Evolutionary conservation across 164 flowering plant species (phyloP).

Genomic region (Dillenia suffruticosa): DNA sequence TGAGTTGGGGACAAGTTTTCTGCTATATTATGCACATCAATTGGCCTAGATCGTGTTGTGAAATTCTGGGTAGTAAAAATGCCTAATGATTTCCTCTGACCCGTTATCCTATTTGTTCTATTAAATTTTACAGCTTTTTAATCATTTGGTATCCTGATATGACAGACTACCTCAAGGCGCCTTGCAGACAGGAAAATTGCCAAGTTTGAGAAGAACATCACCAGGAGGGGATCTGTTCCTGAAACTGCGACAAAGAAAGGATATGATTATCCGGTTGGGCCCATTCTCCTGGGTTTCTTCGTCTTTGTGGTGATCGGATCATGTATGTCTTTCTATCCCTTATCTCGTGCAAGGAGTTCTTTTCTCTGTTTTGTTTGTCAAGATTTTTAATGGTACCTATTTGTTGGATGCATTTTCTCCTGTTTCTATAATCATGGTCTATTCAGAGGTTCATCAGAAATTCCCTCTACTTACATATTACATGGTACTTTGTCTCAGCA

Average conservation of each 20-base stretch:
- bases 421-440: neutral
- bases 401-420: no score
- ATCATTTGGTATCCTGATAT: neutral
- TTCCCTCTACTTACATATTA: neutral
- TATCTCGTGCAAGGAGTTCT: neutral
- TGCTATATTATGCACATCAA: no score
- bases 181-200: conserved; percentile 42
- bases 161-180: conserved; percentile 50
- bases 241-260: conserved; percentile 24
- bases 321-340: conserved; percentile 23
- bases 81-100: no score
- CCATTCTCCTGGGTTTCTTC: conserved; percentile 33
- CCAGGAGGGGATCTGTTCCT: conserved; percentile 31
- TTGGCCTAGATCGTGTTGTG: no score
- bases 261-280: conserved; percentile 35
- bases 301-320: conserved; percentile 45
- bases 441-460: neutral
- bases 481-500: neutral
- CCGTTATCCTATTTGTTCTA: no score
- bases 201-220: conserved; percentile 46
- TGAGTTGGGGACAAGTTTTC: no score
- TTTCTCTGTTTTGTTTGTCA: no score
- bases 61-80: no score
- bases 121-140: no score
- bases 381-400: no score